Percentiles rank a stretch among this genome's conserved stretches.
Evolutionary conservation across 2,329 filamentous ascomycete species (phyloP).

Genomic region (Colletotrichum sp.): DNA sequence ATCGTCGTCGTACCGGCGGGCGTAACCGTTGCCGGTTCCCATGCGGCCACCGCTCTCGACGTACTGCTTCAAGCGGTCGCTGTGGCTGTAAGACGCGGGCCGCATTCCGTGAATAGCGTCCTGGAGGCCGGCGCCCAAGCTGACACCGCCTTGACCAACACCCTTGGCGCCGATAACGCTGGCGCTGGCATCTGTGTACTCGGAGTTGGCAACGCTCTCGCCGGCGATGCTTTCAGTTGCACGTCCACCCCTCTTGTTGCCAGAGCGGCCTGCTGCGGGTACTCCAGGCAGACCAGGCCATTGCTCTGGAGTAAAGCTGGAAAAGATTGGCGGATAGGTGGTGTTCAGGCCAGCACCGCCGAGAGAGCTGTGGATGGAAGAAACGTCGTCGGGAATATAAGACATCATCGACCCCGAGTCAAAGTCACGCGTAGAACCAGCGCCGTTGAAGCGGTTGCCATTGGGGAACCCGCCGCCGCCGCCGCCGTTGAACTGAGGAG

Average conservation of each 20-base stretch:
- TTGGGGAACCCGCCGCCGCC: slow-evolving; percentile 26
- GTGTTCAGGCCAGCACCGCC: slow-evolving; percentile 82
- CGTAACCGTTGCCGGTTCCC: slow-evolving; percentile 61
- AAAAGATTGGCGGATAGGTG: slow-evolving; percentile 95
- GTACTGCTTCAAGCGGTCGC: slow-evolving; percentile 91
- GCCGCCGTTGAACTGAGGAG: slow-evolving; percentile 70
- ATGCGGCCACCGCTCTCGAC: slow-evolving; percentile 83
- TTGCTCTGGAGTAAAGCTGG: slow-evolving; percentile 82
- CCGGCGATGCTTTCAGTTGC: slow-evolving; percentile 83
- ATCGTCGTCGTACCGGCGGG: slow-evolving; percentile 84
- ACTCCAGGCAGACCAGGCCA: slow-evolving; percentile 86
- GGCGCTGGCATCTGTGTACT: slow-evolving; percentile 83
- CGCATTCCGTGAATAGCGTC: slow-evolving; percentile 71
- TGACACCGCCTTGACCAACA: slow-evolving; percentile 84
- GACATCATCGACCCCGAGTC: slow-evolving; percentile 91
- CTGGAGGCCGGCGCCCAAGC: slow-evolving; percentile 80
- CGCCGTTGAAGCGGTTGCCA: slow-evolving; percentile 28
- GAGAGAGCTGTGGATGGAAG: slow-evolving; percentile 91
- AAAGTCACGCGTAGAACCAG: slow-evolving; percentile 51
- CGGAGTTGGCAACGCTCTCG: slow-evolving; percentile 90
- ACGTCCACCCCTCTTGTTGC: slow-evolving; percentile 69
- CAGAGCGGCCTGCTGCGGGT: slow-evolving; percentile 61
- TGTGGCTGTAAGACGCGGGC: slow-evolving; percentile 72
- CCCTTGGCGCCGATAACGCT: slow-evolving; percentile 79
- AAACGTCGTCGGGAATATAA: slow-evolving; percentile 96